Evolutionary conservation across 2,329 filamentous ascomycete species (phyloP).

Genomic region (Atkinsonella hypoxylon): DNA sequence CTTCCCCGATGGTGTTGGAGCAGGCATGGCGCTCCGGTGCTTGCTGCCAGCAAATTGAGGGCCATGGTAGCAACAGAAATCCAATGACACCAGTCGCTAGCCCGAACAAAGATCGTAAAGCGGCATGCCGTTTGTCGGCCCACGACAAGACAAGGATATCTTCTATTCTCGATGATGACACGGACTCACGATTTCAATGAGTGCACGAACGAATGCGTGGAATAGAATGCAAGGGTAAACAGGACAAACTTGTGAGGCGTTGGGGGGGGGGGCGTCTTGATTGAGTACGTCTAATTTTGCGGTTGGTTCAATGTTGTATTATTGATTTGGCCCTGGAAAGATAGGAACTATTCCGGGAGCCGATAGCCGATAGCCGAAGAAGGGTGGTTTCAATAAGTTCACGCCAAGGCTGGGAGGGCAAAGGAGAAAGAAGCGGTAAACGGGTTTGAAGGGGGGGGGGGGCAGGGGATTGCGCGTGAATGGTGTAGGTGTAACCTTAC

Average conservation of each 20-base stretch:
- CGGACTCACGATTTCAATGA: neutral
- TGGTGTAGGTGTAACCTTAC: too few species aligned
- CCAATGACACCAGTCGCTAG: conserved; percentile 43
- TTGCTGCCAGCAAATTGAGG: conserved; percentile 26
- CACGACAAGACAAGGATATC: conserved; percentile 50
- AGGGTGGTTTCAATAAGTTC: too few species aligned
- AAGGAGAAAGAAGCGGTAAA: too few species aligned
- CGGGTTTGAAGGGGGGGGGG: too few species aligned
- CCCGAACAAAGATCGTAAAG: conserved; percentile 33
- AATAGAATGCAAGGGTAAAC: too few species aligned
- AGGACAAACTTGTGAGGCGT: too few species aligned
- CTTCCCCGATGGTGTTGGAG: conserved; percentile 52
- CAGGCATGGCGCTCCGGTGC: conserved; percentile 52
- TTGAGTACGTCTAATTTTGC: neutral
- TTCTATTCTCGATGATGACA: conserved; percentile 38
- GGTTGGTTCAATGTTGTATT: neutral
- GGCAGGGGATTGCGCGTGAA: too few species aligned
- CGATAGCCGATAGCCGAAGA: neutral
- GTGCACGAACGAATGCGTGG: neutral
- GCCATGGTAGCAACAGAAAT: conserved; percentile 21
- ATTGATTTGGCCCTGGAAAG: neutral
- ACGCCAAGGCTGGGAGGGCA: too few species aligned
- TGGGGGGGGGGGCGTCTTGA: neutral
- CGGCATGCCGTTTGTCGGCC: conserved; percentile 22
- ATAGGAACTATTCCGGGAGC: neutral